Base-by-base conservation (phyloP, 345 rosid species). In the Mallotus nudiflorus region DNA sequence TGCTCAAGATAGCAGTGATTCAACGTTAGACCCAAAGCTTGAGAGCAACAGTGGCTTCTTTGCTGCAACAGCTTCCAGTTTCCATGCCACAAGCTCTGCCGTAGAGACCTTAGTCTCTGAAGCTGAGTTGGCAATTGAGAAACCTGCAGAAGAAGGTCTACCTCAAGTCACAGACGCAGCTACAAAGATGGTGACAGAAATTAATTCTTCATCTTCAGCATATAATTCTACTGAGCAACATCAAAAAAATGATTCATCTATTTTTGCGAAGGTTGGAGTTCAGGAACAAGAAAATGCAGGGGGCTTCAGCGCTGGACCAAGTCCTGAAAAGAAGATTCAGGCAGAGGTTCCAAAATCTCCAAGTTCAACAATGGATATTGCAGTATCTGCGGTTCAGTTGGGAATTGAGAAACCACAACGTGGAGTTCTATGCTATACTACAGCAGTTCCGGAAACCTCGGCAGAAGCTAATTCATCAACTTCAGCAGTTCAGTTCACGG, bases 311-410 rank as follows among this genome's bases (percentile, higher is more conserved):
- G 67, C 52, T 40, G 81, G 68, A 69, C 75, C 85, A 28, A 71
- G 50, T 68, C 62, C 82, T 39, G 64, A 80, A 72, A 61, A 49
- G 62, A 31, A 46, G 25, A 73, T 59, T 35, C 72, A 68, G 52
- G 58, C 77, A 19, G 61, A 80, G 67, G 75, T 73, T 66, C 69
- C 70, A 71, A 87, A 87, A 56, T 85, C 80, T 24, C 87, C 89
- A n/a, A 84, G 87, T 52, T 52, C 56, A 52, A 9, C 22, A 0
- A 7, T 8, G 22, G 28, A 52, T 12, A 52, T 4, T 28, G 22
- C 8, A 15, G 12, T 15, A 33, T 45, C 78, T 4, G 22, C 12
- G 4, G 50, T 42, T 48, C 74, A 68, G 22, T 68, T 51, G 45
- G 55, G 49, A 13, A 59, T 6, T 33, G 65, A 67, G 58, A 72